phyloP scores from a whole-genome alignment of 1,284 basidiomycete genomes.

The Apiotrichum siamense region DNA sequence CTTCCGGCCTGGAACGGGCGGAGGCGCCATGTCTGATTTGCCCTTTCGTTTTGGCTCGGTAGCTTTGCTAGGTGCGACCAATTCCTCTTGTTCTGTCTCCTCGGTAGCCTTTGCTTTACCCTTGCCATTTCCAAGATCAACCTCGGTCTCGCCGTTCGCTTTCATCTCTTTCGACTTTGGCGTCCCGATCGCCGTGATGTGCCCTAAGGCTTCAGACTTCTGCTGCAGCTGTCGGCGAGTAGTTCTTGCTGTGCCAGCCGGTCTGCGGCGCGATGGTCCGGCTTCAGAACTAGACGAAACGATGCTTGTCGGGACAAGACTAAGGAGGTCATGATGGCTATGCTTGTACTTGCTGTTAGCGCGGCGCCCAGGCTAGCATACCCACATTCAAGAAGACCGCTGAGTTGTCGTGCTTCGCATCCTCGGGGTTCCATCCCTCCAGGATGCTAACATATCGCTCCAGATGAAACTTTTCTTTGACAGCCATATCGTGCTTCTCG shows the following conservation, averaged over 20 bases:
- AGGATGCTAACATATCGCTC: conserved; percentile 69
- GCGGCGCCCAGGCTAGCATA: neutral
- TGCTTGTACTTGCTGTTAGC: conserved; percentile 28
- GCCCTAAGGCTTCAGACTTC: conserved; percentile 28
- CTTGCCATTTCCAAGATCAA: conserved; percentile 6
- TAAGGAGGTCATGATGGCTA: conserved; percentile 30
- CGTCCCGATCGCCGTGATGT: conserved; percentile 13
- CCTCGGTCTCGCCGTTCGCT: neutral
- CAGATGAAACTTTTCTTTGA: conserved; percentile 79
- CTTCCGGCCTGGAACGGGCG: conserved; percentile 16
- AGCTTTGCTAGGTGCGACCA: neutral
- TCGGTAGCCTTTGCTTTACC: conserved; percentile 10
- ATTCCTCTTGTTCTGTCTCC: neutral
- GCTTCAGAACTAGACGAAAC: conserved; percentile 8
- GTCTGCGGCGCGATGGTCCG: conserved; percentile 27
- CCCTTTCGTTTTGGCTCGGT: conserved; percentile 3
- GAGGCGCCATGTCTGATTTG: conserved; percentile 25
- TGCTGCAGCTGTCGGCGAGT: conserved; percentile 38
- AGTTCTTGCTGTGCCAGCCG: conserved; percentile 22
- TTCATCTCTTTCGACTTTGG: neutral
- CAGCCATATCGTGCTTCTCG: conserved; percentile 67
- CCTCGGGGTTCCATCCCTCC: conserved; percentile 63
- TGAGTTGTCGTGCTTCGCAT: conserved; percentile 66
- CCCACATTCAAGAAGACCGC: conserved; percentile 64
- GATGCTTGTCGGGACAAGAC: conserved; percentile 18